Conservation (phyloP, 495 filamentous ascomycete species). For the Talaromyces wortmannii region DNA sequence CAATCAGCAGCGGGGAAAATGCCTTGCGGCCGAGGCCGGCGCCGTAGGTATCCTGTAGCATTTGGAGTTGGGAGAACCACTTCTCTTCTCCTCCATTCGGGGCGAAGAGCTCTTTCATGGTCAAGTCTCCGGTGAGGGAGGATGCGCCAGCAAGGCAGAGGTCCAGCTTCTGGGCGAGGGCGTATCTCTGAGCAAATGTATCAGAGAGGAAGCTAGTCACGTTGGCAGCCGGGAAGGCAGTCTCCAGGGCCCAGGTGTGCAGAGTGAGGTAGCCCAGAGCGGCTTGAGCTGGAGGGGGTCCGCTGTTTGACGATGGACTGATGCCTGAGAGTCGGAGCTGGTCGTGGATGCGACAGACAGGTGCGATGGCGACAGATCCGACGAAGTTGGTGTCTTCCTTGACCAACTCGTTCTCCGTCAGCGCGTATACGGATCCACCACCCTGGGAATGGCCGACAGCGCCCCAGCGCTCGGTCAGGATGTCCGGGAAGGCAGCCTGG, state of each 20-base stretch:
- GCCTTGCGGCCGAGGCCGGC: neutral
- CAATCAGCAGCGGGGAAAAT: neutral
- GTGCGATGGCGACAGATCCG: neutral
- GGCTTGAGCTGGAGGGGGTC: too few relatives aligned
- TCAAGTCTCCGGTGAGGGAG: neutral
- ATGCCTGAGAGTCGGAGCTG: neutral
- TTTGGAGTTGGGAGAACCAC: neutral
- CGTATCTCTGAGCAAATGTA: neutral
- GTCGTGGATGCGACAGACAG: neutral
- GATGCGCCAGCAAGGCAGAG: neutral
- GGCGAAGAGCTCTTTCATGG: neutral
- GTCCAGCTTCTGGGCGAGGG: neutral
- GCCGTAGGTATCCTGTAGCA: neutral
- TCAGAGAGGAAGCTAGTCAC: neutral
- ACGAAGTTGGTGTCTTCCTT: neutral
- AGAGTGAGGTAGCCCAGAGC: neutral
- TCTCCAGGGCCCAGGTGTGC: neutral
- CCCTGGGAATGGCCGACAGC: neutral
- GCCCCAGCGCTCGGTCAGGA: neutral
- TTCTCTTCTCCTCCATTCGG: neutral
- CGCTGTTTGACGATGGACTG: neutral
- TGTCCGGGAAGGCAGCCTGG: neutral
- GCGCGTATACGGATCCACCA: neutral
- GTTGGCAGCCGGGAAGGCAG: neutral
- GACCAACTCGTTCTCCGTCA: neutral